Base-by-base conservation (phyloP, 2,329 filamentous ascomycete genomes). In the Alternaria longipes region DNA sequence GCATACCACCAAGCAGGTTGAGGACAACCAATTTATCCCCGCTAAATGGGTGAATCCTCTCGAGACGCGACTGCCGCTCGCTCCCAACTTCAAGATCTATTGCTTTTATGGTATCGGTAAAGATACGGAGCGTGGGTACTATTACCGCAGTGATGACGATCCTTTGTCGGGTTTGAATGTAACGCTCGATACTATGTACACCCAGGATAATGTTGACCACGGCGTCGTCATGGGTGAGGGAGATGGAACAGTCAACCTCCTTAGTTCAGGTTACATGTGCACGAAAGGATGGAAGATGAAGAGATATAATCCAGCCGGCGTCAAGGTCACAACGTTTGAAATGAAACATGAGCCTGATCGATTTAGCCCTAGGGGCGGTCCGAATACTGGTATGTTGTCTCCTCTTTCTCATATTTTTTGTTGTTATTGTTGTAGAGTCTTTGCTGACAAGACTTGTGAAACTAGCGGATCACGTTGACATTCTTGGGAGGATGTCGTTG, bases 81-180 rank as follows among this genome's bases (percentile, higher is more conserved):
- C 95, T 1, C 94, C 95, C 0, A 92, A 88, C 73, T 83, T 99
- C 73, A 97, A 97, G 77, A 92, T 99, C 12, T 98, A 94, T 81
- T 98, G 95, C 81, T 98, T 99, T 82, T 98, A 99, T 76, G 95
- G 91, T 20, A 89, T 97, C 4, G 94, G 94, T 3, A 99, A 98
- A 77, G 90, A 92, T 4, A 98, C 94, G 0, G 94, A 99, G 79
- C 88, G 94, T 57, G 89, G 90, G 16, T 99, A 98, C 78, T 99
- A 91, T 78, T 99, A 99, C 80, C 90, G 91, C 32, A 83, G 88
- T 42, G 91, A 94, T 46, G 81, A 83, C 11, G 88, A 92, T 8
- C 80, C 85, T 0, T 71, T 87, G n/a, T 89, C 88, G 7, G 88
- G 86, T 18, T 83, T 93, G 18, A 93, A 93, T 70, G 80, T 86